Percentiles rank a stretch among this genome's conserved stretches.
Conservation (phyloP, 768 basidiomycete species). For the Boletus rubroflammeus region DNA sequence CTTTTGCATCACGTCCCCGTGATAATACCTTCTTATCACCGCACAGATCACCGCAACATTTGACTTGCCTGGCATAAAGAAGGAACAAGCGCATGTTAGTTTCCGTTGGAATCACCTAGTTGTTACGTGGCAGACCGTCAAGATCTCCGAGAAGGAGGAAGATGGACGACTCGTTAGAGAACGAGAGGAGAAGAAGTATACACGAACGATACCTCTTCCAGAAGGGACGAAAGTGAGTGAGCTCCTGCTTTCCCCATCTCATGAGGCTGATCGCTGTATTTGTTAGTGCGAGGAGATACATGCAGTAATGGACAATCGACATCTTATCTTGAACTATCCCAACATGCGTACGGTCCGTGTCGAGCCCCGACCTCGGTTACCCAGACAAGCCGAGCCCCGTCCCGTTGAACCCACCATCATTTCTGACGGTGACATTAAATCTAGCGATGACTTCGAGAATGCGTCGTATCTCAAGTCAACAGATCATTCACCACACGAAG, state of each 20-base stretch:
- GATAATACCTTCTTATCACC: constrained; percentile 22
- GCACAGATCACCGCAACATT: constrained; percentile 61
- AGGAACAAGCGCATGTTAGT: constrained; percentile 73
- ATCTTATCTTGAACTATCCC: constrained; percentile 64
- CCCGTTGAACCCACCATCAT: constrained; percentile 33
- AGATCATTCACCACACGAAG: constrained; percentile 23
- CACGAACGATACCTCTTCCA: constrained; percentile 66
- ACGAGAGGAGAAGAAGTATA: constrained; percentile 57
- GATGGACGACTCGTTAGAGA: constrained; percentile 60
- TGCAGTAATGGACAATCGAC: constrained; percentile 60
- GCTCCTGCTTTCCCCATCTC: background rate
- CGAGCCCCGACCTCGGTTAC: constrained; percentile 26
- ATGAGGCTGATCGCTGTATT: background rate
- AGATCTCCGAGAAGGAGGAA: constrained; percentile 59
- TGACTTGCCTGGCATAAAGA: constrained; percentile 64
- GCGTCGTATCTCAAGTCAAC: constrained; percentile 24
- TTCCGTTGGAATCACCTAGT: constrained; percentile 60
- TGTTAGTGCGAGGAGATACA: constrained; percentile 69
- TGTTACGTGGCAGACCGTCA: constrained; percentile 63
- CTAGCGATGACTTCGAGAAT: constrained; percentile 28
- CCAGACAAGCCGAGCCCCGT: constrained; percentile 29
- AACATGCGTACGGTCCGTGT: constrained; percentile 36
- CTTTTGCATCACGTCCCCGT: constrained; percentile 11
- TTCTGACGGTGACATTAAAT: constrained; percentile 28
- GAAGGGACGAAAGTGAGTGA: constrained; percentile 64